A percentile compares a stretch with the other conserved stretches of the same genome.
phyloP scores from a whole-genome alignment of 148 eudicot genomes.

The Rhododendron simsii region DNA sequence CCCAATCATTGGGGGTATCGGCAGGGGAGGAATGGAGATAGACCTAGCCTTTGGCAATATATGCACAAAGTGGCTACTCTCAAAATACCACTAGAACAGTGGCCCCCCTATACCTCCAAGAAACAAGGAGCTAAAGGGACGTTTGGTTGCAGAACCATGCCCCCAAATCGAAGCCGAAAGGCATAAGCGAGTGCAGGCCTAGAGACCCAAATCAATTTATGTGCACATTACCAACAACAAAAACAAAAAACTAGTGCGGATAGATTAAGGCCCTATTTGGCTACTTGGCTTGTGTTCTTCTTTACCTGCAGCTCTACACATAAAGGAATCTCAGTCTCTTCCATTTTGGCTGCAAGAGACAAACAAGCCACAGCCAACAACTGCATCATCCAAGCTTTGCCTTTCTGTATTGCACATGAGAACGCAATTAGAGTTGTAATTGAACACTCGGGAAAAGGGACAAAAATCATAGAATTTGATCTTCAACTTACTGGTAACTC shows the following conservation, averaged over 20 bases:
- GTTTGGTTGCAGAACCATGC: too few relatives aligned
- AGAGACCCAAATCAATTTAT: too few relatives aligned
- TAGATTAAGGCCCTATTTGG: neutral
- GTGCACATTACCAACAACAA: too few relatives aligned
- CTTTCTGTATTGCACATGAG: constrained; percentile 24
- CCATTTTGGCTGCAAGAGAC: constrained; percentile 70
- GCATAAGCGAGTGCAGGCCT: too few relatives aligned
- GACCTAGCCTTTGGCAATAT: too few relatives aligned
- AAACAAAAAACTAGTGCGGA: neutral
- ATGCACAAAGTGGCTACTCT: too few relatives aligned
- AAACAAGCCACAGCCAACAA: constrained; percentile 68
- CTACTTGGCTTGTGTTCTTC: neutral
- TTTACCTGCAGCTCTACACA: constrained; percentile 65
- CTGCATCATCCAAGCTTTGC: constrained; percentile 75
- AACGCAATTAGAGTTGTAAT: neutral
- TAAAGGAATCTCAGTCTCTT: constrained; percentile 63
- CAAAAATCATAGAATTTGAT: constrained; percentile 1
- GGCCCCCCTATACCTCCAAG: too few relatives aligned
- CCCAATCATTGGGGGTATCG: too few relatives aligned
- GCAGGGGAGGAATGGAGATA: too few relatives aligned
- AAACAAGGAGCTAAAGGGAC: too few relatives aligned
- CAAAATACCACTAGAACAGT: too few relatives aligned
- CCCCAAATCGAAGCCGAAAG: too few relatives aligned
- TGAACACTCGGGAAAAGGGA: neutral
- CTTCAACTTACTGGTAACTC: constrained; percentile 54